phyloP scores from a whole-genome alignment of 768 basidiomycete genomes.

The Tubosaeta sp. region DNA sequence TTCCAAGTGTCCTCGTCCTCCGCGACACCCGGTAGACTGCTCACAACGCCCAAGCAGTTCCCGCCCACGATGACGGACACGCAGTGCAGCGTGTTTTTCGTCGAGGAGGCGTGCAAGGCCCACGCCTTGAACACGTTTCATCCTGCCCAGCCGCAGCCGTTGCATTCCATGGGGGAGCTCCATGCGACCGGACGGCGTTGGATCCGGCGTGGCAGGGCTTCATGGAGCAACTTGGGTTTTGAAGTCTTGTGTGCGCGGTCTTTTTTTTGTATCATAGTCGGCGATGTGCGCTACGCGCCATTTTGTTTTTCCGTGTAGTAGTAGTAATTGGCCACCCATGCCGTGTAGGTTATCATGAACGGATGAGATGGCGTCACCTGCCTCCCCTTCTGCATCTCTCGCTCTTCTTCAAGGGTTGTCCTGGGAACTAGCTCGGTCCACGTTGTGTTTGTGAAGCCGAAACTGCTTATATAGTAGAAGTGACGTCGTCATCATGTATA shows the following conservation, averaged over 20 bases:
- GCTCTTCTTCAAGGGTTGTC: too few relatives aligned
- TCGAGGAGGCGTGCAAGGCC: slow-evolving; percentile 12
- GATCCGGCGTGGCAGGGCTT: slow-evolving; percentile 67
- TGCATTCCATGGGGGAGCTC: slow-evolving; percentile 2
- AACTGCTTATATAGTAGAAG: too few relatives aligned
- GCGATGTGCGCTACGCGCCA: too few relatives aligned
- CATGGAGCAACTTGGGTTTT: slow-evolving; percentile 62
- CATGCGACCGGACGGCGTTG: slow-evolving; percentile 33
- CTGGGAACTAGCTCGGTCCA: too few relatives aligned
- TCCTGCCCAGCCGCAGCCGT: slow-evolving; percentile 13
- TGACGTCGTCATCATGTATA: too few relatives aligned
- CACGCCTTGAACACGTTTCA: slow-evolving; percentile 15
- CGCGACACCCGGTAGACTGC: slow-evolving; percentile 19
- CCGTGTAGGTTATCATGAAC: too few relatives aligned
- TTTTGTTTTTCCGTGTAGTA: too few relatives aligned
- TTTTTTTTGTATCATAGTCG: not conserved
- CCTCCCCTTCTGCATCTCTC: too few relatives aligned
- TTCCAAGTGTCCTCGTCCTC: slow-evolving; percentile 22
- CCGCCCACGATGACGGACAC: slow-evolving; percentile 30
- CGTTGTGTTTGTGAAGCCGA: too few relatives aligned
- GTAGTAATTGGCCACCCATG: too few relatives aligned
- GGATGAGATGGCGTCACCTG: too few relatives aligned
- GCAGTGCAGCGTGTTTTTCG: slow-evolving; percentile 21
- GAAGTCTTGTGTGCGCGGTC: slow-evolving; percentile 1
- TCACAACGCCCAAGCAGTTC: slow-evolving; percentile 23